These are phyloP conservation scores for Lindgomyces ingoldianus DNA, from an alignment of 495 filamentous ascomycete genomes.

Conservation along the genomic window DNA sequence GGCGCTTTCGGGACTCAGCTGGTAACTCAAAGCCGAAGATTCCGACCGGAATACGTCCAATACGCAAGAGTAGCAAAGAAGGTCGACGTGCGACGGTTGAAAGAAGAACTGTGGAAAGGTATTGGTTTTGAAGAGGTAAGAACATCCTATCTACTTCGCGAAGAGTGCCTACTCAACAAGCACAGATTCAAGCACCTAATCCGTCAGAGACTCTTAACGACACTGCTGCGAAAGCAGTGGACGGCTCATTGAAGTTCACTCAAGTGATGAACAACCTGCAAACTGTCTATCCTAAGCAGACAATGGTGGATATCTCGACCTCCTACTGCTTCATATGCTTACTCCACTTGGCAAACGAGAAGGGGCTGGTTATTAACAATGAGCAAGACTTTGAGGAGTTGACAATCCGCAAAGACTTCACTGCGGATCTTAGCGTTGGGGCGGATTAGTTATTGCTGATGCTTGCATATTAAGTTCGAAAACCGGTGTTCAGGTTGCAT, in stretches of 20 bases:
- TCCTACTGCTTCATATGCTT: conserved; percentile 97
- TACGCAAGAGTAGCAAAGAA: conserved; percentile 97
- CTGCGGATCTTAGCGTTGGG: conserved; percentile 37
- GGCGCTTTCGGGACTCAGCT: conserved; percentile 80
- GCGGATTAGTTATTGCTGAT: background rate
- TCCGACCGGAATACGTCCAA: conserved; percentile 92
- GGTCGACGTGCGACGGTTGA: conserved; percentile 92
- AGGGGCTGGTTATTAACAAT: conserved; percentile 71
- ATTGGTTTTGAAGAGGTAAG: conserved; percentile 63
- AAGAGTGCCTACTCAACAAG: background rate
- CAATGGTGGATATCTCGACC: conserved; percentile 92
- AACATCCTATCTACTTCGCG: background rate
- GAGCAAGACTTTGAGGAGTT: conserved; percentile 50
- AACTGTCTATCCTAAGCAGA: conserved; percentile 76
- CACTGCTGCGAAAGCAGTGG: conserved; percentile 38
- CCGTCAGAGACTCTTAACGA: conserved; percentile 7
- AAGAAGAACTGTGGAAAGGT: conserved; percentile 94
- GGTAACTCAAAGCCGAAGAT: conserved; percentile 80
- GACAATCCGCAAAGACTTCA: conserved; percentile 45
- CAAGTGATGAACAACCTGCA: conserved; percentile 86
- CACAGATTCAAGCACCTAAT: conserved; percentile 4
- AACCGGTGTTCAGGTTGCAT: background rate
- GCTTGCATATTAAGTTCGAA: background rate
- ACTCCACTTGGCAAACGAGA: conserved; percentile 95
- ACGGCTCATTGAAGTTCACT: conserved; percentile 75